phyloP scores from a whole-genome alignment of 305 asterid species.

The Solanum hybrid region DNA sequence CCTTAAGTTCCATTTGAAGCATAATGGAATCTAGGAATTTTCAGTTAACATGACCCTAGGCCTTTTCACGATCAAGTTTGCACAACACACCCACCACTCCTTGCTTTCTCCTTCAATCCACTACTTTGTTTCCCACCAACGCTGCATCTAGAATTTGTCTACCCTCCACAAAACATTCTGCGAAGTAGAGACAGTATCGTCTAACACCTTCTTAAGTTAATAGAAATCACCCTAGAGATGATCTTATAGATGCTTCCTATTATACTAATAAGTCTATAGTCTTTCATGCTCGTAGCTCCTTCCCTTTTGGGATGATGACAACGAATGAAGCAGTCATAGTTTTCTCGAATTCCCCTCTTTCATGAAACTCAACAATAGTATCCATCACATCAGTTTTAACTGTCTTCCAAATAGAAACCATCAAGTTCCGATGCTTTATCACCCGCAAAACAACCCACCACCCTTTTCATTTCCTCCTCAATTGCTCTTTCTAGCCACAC shows the following conservation, averaged over 20 bases:
- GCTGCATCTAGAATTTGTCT: not conserved
- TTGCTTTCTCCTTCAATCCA: not conserved
- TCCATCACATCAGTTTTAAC: not conserved
- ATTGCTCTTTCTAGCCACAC: not conserved
- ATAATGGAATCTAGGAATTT: not conserved
- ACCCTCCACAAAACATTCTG: not conserved
- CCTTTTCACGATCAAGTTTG: not conserved
- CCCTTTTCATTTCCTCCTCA: not conserved
- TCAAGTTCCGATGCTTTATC: not conserved
- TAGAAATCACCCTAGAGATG: not conserved
- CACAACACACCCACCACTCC: not conserved
- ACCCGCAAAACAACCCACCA: not conserved
- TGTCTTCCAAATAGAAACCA: not conserved
- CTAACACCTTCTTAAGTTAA: not conserved
- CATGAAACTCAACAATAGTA: not conserved
- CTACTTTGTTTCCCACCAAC: not conserved
- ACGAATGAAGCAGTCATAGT: not conserved
- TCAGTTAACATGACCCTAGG: not conserved
- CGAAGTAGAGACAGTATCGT: not conserved
- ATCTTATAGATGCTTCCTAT: not conserved
- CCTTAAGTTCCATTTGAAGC: not conserved
- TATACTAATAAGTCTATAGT: not conserved
- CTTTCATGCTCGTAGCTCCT: not conserved
- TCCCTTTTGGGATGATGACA: not conserved
- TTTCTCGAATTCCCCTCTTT: not conserved